Evolutionary conservation across 371 early-diverging fungal genomes (phyloP), one percentile per base, ranked within the genome.

Genomic region (Batrachochytrium dendrobatidis): DNA sequence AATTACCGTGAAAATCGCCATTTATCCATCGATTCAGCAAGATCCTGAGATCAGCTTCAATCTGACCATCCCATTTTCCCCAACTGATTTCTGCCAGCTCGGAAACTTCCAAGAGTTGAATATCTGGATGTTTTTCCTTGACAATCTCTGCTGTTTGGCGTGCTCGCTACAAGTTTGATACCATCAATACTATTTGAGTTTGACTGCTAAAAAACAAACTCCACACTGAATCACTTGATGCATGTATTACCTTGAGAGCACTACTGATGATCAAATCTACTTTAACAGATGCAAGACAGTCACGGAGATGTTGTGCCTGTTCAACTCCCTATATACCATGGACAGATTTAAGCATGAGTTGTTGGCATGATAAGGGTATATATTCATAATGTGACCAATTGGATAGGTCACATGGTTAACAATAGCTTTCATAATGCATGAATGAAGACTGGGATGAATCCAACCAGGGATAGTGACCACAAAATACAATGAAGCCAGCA

Each of bases 21-120:
- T 44, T 35, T 45, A 64, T 65, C 73, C 72, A 73, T 20, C 22
- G 35, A 10, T 53, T 33, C 50, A 71, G 59, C 29, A 71, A 57
- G 15, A 55, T 31, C 18, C 46, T 26, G 6, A 76, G 31, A 6
- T 29, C 44, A 18, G 63, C 55, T 6, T 43, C 53, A 2, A 44
- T 29, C 4, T 29, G 34, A 15, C 75, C 77, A 44, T 77, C 77
- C 60, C 65, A 70, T 17, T 55, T 67, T 12, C 77, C 77, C 77
- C 77, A 77, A 3, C 57, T 57, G 22, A 77, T 74, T 56, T 77
- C 77, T 18, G 62, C 65, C 35, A 77, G 58, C 6, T 67, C 66
- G 22, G 20, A 35, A 20, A 69, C 35, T 56, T 65, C 57, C 29
- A 68, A 26, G 34, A 68, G 54, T 25, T 55, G 60, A 24, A 57